Base-by-base conservation (phyloP, 305 asterid species). In the Nicotiana rustica region DNA sequence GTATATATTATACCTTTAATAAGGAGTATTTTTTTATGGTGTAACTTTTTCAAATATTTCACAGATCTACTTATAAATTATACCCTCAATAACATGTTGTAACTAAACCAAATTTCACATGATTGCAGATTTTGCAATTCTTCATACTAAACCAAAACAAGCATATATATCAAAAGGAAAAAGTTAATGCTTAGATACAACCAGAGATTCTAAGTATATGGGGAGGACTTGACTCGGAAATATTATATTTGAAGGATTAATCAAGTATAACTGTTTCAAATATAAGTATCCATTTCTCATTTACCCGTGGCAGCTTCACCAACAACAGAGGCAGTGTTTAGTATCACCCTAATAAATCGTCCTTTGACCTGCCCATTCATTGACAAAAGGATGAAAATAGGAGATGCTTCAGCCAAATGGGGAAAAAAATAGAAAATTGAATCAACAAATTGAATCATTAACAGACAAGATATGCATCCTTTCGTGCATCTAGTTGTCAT, bases 241-340 rank as follows among this genome's bases (percentile, higher is more conserved):
- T 52, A 55, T 15, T 29, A 29, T 52, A 52, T 7, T 8, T 52
- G 80, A 75, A 3, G 0, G 47, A 75, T 0, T 0, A 52, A 75
- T 59, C 83, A 52, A 79, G 5, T 8, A 57, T 61, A 67, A 79
- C 77, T 5, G 55, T 59, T 9, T 52, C 65, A 75, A 75, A 14
- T 29, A 52, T 75, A 47, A 52, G 47, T 52, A 75, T 52, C 52
- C 29, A 52, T 75, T 75, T 65, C 59, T 71, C 65, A 75, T 29
- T 29, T 90, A 96, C 98, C 99, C 67, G 99, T 94, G 17, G 98
- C 98, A 15, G 97, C 99, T 57, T 85, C 88, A 52, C 98, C 99
- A 81, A 96, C 94, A 71, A 98, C 90, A 81, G 99, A 96, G 10
- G 98, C 97, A 83, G 99, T 96, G 88, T 96, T 94, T 65, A 98